Evolutionary conservation across 1,284 basidiomycete species (phyloP).

Genomic region (Austroboletus niveus): DNA sequence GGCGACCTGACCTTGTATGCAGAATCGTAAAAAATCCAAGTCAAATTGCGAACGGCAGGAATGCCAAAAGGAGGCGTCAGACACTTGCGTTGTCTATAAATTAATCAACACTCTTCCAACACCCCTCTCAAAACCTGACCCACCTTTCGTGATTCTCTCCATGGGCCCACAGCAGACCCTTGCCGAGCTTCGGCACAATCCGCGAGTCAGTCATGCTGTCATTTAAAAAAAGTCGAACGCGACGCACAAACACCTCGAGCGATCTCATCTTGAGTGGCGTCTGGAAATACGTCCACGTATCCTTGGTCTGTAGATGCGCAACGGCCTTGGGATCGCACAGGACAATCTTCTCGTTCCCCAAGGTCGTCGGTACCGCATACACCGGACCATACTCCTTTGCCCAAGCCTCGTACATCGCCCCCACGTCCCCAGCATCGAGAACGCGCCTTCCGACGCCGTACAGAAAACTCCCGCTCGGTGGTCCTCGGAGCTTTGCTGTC

Average conservation of each 20-base stretch:
- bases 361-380: slow-evolving; percentile 33
- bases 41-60: slow-evolving; percentile 9
- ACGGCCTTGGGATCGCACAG: slow-evolving; percentile 37
- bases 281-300: slow-evolving; percentile 42
- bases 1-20: slow-evolving; percentile 44
- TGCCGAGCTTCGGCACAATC: too few relatives aligned
- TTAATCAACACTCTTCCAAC: too few relatives aligned
- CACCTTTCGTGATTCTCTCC: too few relatives aligned
- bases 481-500: too few relatives aligned
- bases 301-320: too few relatives aligned
- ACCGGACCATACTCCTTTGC: not conserved
- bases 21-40: slow-evolving; percentile 22
- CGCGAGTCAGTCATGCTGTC: too few relatives aligned
- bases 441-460: slow-evolving; percentile 7
- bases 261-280: slow-evolving; percentile 36
- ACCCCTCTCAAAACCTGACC: too few relatives aligned
- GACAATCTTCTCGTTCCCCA: slow-evolving; percentile 43
- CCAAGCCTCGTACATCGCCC: slow-evolving; percentile 15
- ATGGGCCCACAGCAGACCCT: too few relatives aligned
- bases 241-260: slow-evolving; percentile 27
- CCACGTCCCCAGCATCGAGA: not conserved
- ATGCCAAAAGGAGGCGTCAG: not conserved
- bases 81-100: slow-evolving; percentile 38
- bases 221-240: too few relatives aligned
- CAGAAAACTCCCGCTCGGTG: slow-evolving; percentile 1